Conservation (phyloP, 225 moss, liverwort and hornwort genomes). For the Asterella californica region DNA sequence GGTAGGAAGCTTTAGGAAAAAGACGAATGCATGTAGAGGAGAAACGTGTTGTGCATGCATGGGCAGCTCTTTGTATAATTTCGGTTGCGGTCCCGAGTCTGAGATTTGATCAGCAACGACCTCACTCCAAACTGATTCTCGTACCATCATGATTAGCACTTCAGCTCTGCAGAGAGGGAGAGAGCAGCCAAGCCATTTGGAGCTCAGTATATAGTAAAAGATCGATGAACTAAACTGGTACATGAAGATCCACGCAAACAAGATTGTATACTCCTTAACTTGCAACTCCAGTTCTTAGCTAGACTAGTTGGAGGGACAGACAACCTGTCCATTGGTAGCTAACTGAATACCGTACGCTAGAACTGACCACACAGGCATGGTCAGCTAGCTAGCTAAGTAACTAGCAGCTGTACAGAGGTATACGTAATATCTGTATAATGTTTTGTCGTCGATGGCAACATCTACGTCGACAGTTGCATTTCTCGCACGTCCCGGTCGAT, state of each 20-base stretch:
- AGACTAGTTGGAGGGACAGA: neutral
- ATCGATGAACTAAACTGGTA: neutral
- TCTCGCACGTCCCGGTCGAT: neutral
- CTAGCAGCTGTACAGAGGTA: conserved; percentile 3
- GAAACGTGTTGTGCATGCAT: neutral
- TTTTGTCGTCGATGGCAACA: neutral
- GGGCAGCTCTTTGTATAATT: neutral
- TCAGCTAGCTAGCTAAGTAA: neutral
- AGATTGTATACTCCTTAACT: neutral
- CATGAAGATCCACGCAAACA: neutral
- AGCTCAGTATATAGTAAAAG: neutral
- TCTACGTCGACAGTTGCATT: neutral
- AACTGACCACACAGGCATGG: neutral
- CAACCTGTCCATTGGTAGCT: neutral
- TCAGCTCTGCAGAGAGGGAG: neutral
- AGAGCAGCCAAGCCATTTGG: neutral
- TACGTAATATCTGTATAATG: neutral
- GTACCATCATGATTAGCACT: neutral
- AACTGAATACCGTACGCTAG: neutral
- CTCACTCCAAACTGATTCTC: neutral
- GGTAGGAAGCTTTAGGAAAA: neutral
- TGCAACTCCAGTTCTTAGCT: conserved; percentile 3
- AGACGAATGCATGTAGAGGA: neutral
- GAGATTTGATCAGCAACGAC: neutral
- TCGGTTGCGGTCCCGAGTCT: neutral